Evolutionary conservation across 805 yeast genomes (phyloP).

Genomic region (Zygosaccharomyces bailii): DNA sequence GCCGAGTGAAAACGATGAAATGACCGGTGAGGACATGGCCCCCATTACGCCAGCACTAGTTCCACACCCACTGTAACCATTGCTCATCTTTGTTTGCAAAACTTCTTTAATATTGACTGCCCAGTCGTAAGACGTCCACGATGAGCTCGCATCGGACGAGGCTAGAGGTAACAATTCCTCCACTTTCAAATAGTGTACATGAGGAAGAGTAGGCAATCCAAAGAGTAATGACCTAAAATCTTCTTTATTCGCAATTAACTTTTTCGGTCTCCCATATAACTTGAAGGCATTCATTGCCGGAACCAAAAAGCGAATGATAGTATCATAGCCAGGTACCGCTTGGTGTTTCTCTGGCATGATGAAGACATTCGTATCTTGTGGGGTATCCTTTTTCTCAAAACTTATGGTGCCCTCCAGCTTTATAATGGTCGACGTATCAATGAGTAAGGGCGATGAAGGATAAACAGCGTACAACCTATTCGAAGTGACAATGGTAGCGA

Average conservation of each 20-base stretch:
- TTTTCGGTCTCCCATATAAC: slow-evolving; percentile 70
- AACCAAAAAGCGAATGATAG: slow-evolving; percentile 63
- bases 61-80: slow-evolving; percentile 80
- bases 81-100: slow-evolving; percentile 48
- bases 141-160: slow-evolving; percentile 35
- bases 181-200: slow-evolving; percentile 56
- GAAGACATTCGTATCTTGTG: slow-evolving; percentile 48
- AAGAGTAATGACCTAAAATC: slow-evolving; percentile 57
- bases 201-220: slow-evolving; percentile 73
- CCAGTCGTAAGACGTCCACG: slow-evolving; percentile 66
- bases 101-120: slow-evolving; percentile 50
- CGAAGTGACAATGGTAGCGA: slow-evolving; percentile 76
- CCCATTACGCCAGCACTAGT: slow-evolving; percentile 59
- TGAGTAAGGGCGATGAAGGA: slow-evolving; percentile 76
- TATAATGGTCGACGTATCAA: slow-evolving; percentile 83
- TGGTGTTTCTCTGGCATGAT: slow-evolving; percentile 70
- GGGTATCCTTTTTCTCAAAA: slow-evolving; percentile 49
- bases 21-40: slow-evolving; percentile 50
- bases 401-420: slow-evolving; percentile 80
- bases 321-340: slow-evolving; percentile 68
- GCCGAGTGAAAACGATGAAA: slow-evolving; percentile 36
- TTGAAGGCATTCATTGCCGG: slow-evolving; percentile 69
- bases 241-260: slow-evolving; percentile 54
- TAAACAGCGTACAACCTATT: slow-evolving; percentile 82
- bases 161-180: slow-evolving; percentile 51